Percentiles rank a stretch among this genome's conserved stretches.
phyloP scores from a whole-genome alignment of 805 yeast genomes.

The Hanseniaspora guilliermondii region DNA sequence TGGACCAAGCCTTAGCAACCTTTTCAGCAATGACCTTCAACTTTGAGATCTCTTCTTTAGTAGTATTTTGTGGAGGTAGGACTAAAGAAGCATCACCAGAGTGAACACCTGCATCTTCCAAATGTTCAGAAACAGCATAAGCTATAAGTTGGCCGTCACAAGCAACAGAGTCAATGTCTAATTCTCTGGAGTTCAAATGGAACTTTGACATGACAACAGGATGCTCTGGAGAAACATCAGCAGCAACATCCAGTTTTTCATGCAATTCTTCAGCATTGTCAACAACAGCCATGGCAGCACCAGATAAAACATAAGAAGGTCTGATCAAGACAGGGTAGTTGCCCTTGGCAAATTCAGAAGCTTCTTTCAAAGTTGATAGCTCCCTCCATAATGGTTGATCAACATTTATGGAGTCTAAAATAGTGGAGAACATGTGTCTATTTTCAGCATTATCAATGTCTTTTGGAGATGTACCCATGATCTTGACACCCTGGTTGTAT shows the following conservation, averaged over 20 bases:
- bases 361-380: constrained; percentile 82
- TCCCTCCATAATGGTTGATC: constrained; percentile 99
- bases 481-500: constrained; percentile 88
- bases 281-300: constrained; percentile 98
- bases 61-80: constrained; percentile 93
- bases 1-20: constrained; percentile 86
- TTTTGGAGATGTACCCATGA: constrained; percentile 93
- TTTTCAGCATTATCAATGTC: constrained; percentile 98
- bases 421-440: constrained; percentile 93
- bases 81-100: constrained; percentile 97
- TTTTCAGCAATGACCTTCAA: constrained; percentile 93
- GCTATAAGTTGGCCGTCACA: constrained; percentile 83
- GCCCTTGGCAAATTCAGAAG: constrained; percentile 72
- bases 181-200: constrained; percentile 93
- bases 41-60: constrained; percentile 78
- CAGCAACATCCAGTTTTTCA: constrained; percentile 82
- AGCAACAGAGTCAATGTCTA: constrained; percentile 98
- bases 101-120: constrained; percentile 98
- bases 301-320: constrained; percentile 93
- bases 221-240: constrained; percentile 92
- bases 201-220: constrained; percentile 96
- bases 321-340: constrained; percentile 92
- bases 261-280: constrained; percentile 81
- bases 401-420: constrained; percentile 90
- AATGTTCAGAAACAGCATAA: constrained; percentile 98